Conservation (phyloP, 495 filamentous ascomycete genomes). For the Emericellopsis terricola region DNA sequence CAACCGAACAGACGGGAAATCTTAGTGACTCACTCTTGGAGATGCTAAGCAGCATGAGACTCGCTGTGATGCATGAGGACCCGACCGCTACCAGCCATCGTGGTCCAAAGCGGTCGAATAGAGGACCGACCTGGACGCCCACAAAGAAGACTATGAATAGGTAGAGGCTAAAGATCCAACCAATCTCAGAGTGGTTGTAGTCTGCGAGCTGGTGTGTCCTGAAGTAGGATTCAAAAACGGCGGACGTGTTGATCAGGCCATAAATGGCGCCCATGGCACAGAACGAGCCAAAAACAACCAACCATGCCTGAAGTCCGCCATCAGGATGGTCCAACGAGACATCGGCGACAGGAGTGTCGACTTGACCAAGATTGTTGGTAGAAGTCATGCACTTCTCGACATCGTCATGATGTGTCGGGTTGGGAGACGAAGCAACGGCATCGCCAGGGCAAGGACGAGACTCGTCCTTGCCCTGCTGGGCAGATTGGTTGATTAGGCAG, state of each 20-base stretch:
- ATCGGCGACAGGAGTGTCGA: too few species aligned
- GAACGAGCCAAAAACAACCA: slow-evolving; percentile 41
- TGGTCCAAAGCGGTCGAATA: slow-evolving; percentile 46
- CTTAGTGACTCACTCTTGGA: slow-evolving; percentile 15
- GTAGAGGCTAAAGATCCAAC: slow-evolving; percentile 47
- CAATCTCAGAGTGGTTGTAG: slow-evolving; percentile 36
- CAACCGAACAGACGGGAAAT: slow-evolving; percentile 6
- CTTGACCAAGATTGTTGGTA: too few species aligned
- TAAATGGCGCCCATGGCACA: slow-evolving; percentile 44
- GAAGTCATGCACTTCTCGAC: too few species aligned
- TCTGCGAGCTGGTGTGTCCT: slow-evolving; percentile 35
- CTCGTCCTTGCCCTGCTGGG: too few species aligned
- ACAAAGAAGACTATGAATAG: slow-evolving; percentile 45
- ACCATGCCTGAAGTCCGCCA: slow-evolving; percentile 40
- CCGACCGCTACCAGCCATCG: slow-evolving; percentile 33
- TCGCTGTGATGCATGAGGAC: slow-evolving; percentile 28
- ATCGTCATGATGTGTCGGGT: too few species aligned
- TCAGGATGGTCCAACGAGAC: too few species aligned
- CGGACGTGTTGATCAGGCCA: slow-evolving; percentile 44
- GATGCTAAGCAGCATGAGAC: slow-evolving; percentile 35
- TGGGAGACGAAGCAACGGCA: too few species aligned
- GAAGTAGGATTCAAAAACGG: slow-evolving; percentile 46
- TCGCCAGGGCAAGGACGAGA: too few species aligned
- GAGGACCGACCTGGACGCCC: slow-evolving; percentile 47
- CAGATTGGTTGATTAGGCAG: too few species aligned